phyloP scores from a whole-genome alignment of 2,329 filamentous ascomycete species.

The Nigrospora oryzae region DNA sequence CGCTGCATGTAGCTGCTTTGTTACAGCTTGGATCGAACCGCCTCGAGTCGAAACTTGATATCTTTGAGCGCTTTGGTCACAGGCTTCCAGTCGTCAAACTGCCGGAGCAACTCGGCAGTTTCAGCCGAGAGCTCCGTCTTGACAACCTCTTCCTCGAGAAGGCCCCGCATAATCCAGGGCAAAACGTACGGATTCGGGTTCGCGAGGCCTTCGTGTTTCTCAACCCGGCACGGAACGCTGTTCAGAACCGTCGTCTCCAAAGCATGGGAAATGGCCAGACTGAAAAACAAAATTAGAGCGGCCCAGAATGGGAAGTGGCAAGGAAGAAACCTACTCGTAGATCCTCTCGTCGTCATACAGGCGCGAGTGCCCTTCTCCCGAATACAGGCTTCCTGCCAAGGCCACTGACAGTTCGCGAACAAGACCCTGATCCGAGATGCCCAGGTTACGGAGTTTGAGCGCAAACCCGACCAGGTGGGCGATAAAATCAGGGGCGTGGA shows the following conservation, averaged over 20 bases:
- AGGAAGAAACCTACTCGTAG: constrained; percentile 54
- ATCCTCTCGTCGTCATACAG: constrained; percentile 85
- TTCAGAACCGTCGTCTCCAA: constrained; percentile 59
- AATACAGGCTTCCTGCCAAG: constrained; percentile 83
- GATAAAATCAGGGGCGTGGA: constrained; percentile 90
- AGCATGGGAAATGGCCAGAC: constrained; percentile 62
- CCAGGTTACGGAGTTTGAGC: constrained; percentile 87
- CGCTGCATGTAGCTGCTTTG: neutral
- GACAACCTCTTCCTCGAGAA: constrained; percentile 87
- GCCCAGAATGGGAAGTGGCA: neutral
- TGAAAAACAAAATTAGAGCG: constrained; percentile 8
- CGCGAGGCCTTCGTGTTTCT: constrained; percentile 38
- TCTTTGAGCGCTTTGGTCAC: constrained; percentile 86
- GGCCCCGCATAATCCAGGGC: constrained; percentile 90
- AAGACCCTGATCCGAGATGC: constrained; percentile 85
- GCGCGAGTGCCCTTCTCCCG: constrained; percentile 85
- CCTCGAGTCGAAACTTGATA: constrained; percentile 90
- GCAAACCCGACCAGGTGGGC: constrained; percentile 88
- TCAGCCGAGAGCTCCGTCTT: constrained; percentile 72
- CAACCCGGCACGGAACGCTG: constrained; percentile 38
- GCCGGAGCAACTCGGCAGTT: constrained; percentile 66
- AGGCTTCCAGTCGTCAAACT: constrained; percentile 94
- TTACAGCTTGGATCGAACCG: constrained; percentile 74
- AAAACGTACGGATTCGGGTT: constrained; percentile 79
- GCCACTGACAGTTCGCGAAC: constrained; percentile 84